A percentile compares a stretch with the other conserved stretches of the same genome.
Evolutionary conservation across 192 early-diverging fungal species (phyloP).

Genomic region (Spizellomyces sp.): DNA sequence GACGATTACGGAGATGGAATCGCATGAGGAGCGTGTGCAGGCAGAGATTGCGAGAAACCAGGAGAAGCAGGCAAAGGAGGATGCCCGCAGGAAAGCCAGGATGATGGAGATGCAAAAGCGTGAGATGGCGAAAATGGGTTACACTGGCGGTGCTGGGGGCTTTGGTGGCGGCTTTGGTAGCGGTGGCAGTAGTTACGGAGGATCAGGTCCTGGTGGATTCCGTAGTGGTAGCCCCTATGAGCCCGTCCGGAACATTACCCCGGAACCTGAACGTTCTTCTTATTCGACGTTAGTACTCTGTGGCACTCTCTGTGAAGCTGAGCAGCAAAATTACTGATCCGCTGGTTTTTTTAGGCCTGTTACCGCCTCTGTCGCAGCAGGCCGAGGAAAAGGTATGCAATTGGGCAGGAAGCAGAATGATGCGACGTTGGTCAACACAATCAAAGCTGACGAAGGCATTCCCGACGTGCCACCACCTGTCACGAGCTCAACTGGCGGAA

Average conservation of each 20-base stretch:
- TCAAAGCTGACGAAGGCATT: constrained; percentile 82
- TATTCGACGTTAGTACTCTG: not conserved
- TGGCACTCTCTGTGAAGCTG: not conserved
- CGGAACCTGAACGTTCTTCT: constrained; percentile 25
- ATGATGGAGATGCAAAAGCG: constrained; percentile 88
- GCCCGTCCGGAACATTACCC: constrained; percentile 10
- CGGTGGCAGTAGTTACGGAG: constrained; percentile 42
- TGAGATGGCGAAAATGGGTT: constrained; percentile 56
- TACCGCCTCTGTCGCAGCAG: constrained; percentile 15
- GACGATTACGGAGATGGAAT: constrained; percentile 96
- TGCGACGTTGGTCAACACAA: constrained; percentile 75
- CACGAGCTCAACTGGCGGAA: constrained; percentile 1
- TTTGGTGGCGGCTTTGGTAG: constrained; percentile 36
- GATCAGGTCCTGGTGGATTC: constrained; percentile 46
- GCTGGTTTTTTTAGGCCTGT: not conserved
- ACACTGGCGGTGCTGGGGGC: constrained; percentile 55
- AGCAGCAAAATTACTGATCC: not conserved
- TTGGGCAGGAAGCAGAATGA: constrained; percentile 89
- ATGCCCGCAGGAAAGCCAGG: constrained; percentile 89
- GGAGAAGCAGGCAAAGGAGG: constrained; percentile 96
- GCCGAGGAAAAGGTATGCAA: constrained; percentile 81
- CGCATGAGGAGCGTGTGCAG: constrained; percentile 96
- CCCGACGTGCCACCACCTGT: constrained; percentile 40
- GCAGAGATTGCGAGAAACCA: constrained; percentile 90
- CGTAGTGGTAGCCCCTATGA: constrained; percentile 41